Evolutionary conservation across 192 early-diverging fungal species (phyloP), one percentile per base, ranked within the genome.

Genomic region (Mortierella antarctica): DNA sequence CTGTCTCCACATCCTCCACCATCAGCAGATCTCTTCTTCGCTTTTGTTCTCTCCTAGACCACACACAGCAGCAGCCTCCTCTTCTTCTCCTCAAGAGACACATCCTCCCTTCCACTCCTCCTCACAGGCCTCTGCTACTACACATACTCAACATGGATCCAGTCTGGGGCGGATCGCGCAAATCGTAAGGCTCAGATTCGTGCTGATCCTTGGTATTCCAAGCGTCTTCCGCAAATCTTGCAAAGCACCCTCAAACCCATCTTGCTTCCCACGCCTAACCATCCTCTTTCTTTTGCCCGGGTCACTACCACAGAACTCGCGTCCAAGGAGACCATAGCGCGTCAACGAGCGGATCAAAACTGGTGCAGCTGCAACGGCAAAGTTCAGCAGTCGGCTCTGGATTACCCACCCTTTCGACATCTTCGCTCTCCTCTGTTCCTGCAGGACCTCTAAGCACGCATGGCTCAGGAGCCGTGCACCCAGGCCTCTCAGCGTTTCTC

Each of bases 331-430:
- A 52, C 62, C 52, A 40, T 55, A 69, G 41, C 52, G 66, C 23
- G 44, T 23, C 67, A 55, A 46, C 57, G 71, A 31, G 76, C 17
- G 76, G 76, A 62, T 79, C 69, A 11, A 79, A 79, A 67, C 64
- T 79, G 12, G 76, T 79, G 9, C 76, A 79, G 14, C 59, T 79
- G 44, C 76, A 79, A 44, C 76, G 76, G 20, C 76, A 79, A 52
- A 79, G 57, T 23, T 71, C 76, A 45, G 62, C 63, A 21, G 63
- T 77, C 44, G 67, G 62, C 18, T 51, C 61, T 41, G 67, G 56
- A 41, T 18, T 77, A 40, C 50, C 74, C 6, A 60, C 74, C 3
- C 48, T 71, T 11, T 60, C 57, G 13, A 71, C 64, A 53, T 51
- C 17, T 17, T 62, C 73, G 15, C 57, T 57, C 44, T 62, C 65